Evolutionary conservation across 2,329 filamentous ascomycete species (phyloP).

Genomic region (Leptographium lundbergii): DNA sequence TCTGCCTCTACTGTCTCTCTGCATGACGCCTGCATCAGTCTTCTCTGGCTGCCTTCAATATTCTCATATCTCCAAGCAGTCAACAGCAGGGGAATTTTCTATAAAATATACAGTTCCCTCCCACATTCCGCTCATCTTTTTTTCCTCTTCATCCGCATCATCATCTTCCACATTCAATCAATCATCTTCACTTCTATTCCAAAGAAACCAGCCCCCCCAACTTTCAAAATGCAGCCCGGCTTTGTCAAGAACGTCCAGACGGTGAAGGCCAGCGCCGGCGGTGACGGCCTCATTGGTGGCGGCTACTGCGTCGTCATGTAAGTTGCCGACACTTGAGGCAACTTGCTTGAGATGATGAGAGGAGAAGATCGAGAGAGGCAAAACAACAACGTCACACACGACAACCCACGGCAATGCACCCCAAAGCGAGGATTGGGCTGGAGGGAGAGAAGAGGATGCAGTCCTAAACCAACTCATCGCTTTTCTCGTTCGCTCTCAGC

Average conservation of each 20-base stretch:
- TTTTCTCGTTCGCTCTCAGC: not conserved
- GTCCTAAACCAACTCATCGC: not conserved
- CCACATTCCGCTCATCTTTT: not conserved
- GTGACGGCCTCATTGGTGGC: not conserved
- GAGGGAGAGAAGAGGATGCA: not conserved
- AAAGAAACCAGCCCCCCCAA: not conserved
- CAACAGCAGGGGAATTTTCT: not conserved
- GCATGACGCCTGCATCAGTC: not conserved
- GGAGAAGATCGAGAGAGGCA: not conserved
- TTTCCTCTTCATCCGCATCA: not conserved
- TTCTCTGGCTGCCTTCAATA: not conserved
- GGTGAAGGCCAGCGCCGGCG: not conserved
- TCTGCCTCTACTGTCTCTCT: not conserved
- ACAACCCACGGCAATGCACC: not conserved
- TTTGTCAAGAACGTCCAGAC: not conserved
- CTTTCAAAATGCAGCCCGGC: slow-evolving; percentile 2
- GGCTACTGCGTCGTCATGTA: slow-evolving; percentile 6
- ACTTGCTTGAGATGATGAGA: not conserved
- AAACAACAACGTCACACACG: not conserved
- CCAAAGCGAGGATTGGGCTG: not conserved
- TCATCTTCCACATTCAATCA: not conserved
- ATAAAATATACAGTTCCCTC: not conserved
- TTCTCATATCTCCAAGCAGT: not conserved
- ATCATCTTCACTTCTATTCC: not conserved
- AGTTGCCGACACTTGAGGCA: not conserved